phyloP scores from a whole-genome alignment of 345 rosid genomes.

The Anacardium occidentale region DNA sequence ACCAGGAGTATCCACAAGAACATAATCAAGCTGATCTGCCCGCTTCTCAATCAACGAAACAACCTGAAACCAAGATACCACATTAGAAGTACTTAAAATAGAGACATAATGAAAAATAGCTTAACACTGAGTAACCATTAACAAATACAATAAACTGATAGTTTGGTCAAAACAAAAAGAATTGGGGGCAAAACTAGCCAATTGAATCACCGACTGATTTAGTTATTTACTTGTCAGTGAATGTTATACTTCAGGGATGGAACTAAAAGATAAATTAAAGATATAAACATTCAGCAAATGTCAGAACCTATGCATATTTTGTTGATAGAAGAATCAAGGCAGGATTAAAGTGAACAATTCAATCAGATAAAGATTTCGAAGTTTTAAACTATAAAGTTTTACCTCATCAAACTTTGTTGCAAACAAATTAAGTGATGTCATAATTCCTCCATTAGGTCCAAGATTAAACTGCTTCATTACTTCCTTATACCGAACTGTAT shows the following conservation, averaged over 20 bases:
- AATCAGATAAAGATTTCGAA: not conserved
- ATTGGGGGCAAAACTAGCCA: not conserved
- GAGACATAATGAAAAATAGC: not conserved
- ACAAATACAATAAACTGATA: not conserved
- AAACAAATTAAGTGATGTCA: constrained; percentile 75
- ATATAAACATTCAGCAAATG: constrained; percentile 2
- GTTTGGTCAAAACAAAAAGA: not conserved
- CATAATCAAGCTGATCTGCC: constrained; percentile 85
- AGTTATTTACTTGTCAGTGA: not conserved
- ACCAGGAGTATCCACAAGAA: constrained; percentile 87
- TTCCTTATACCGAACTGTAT: constrained; percentile 75
- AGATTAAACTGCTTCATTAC: constrained; percentile 82
- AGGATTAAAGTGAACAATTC: not conserved
- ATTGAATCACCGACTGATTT: not conserved
- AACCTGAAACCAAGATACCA: constrained; percentile 39
- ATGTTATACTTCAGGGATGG: not conserved
- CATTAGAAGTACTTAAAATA: not conserved
- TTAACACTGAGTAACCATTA: not conserved
- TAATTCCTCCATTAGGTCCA: constrained; percentile 83
- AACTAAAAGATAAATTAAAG: not conserved
- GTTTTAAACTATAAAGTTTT: constrained; percentile 11
- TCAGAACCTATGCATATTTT: not conserved
- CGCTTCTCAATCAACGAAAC: constrained; percentile 70
- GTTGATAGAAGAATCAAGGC: not conserved
- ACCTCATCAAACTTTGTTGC: constrained; percentile 88